Conservation (phyloP, 495 filamentous ascomycete species). For the Bombardia bombarda region DNA sequence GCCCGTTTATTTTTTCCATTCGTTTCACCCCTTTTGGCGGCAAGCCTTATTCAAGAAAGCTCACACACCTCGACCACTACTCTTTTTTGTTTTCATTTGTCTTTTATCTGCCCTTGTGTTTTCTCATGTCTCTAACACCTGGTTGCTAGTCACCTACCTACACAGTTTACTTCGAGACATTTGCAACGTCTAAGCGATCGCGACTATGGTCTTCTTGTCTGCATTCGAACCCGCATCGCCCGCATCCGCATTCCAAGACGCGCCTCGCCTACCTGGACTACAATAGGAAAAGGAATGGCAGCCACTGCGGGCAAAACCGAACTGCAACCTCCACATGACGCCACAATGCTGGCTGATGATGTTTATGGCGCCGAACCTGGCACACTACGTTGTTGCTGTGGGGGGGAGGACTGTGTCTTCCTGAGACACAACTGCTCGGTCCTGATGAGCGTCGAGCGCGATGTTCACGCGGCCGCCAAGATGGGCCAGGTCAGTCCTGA, state of each 20-base stretch:
- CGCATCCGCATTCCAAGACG: constrained; percentile 1
- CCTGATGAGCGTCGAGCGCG: constrained; percentile 72
- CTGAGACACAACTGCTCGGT: constrained; percentile 70
- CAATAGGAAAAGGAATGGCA: constrained; percentile 21
- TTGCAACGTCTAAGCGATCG: background rate
- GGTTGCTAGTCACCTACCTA: background rate
- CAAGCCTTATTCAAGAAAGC: too few relatives aligned
- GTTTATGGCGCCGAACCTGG: constrained; percentile 5
- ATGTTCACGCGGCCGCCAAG: constrained; percentile 74
- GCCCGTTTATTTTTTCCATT: background rate
- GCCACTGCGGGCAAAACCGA: constrained; percentile 3
- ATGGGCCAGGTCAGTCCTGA: constrained; percentile 70
- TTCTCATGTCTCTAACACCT: background rate
- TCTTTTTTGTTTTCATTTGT: background rate
- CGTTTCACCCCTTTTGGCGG: too few relatives aligned
- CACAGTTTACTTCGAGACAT: background rate
- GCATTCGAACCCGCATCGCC: too few relatives aligned
- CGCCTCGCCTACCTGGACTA: constrained; percentile 3
- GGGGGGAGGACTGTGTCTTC: constrained; percentile 68
- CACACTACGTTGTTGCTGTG: constrained; percentile 68
- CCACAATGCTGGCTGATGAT: constrained; percentile 12
- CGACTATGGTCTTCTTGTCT: constrained; percentile 12
- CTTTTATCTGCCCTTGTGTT: background rate
- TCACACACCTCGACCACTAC: too few relatives aligned
- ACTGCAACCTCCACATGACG: constrained; percentile 1